Base-by-base conservation (phyloP, 1,139 yeast species). In the Scheffersomyces quercinus region DNA sequence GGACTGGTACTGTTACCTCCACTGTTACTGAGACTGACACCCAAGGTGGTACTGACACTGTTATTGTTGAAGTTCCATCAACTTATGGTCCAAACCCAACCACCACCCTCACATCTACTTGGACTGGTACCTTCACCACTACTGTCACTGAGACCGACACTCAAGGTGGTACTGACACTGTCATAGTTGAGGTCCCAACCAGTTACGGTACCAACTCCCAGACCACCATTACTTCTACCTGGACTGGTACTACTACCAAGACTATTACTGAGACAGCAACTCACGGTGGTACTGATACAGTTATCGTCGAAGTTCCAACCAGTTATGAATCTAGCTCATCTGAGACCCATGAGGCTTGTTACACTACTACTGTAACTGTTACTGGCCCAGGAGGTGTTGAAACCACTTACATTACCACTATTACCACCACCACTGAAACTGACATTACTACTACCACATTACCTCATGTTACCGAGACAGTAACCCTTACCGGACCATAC, bases 121-220 rank as follows among this genome's bases (percentile, higher is more conserved):
- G 36, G 34, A 49, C 51, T 39, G 51, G 59, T 20, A 53, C 51
- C n/a, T 53, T 50, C 51, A 51, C 59, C 15, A 55, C 58, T 15
- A 55, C 59, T 2, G 46, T 50, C 46, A 41, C 51, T 11, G 45
- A 52, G 4, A 54, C 59, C 12, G 45, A 45, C 31, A 29, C 40
- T 6, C 37, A 44, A 26, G 53, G 46, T 24, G 46, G 36, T 10
- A 49, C 52, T 3, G 37, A 35, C 11, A 44, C 53, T n/a, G 37
- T 50, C 10, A 32, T 37, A 9, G 42, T 44, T 10, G 36, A 36
- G 10, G 34, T 38, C 9, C 47, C 46, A 24, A 49, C 57, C 15
- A 40, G 41, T 5, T 41, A 39, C n/a, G 47, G 43, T 1, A 43
- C 49, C 6, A 43, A 37, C 14, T 42, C 53, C 12, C 35, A 20